Base-by-base conservation (phyloP, 257 asterid genomes). In the Rauvolfia tetraphylla region DNA sequence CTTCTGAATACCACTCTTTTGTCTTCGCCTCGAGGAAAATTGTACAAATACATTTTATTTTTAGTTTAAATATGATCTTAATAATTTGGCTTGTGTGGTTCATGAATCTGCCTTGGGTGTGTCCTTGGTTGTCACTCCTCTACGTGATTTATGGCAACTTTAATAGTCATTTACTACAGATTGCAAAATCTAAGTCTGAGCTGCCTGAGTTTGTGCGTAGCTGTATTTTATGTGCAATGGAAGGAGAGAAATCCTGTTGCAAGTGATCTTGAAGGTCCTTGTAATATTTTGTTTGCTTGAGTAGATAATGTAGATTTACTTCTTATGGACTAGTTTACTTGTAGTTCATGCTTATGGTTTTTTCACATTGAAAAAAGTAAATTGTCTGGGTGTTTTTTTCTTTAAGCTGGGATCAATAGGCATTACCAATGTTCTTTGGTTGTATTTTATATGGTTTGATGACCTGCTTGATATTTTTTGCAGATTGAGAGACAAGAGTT, bases 401-500 rank as follows among this genome's bases (percentile, higher is more conserved):
- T 69, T 29, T 18, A 1, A 7, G 39, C 22, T 69, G 25, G 38
- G 62, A n/a, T 20, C 59, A 39, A 22, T 29, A 42, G 42, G 56
- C 15, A 22, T 22, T 33, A n/a, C 0, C 41, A 22, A 18, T 36
- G 42, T 34, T 25, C 3, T 27, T 41, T 63, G 33, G 44, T 79
- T 33, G 31, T 23, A n/a, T 41, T 23, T 73, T 29, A 29, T n/a
- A 7, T 54, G 82, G 44, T 36, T 48, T 38, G 25, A 71, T 63
- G 13, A 36, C 44, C 31, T 69, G 23, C 15, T 9, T 42, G 51
- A 5, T 33, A 41, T 77, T 44, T 76, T 69, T 63, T 83, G 87
- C 90, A 95, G 99, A 86, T 95, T 42, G 99, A 95, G 83, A 90
- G 91, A 76, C 99, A 91, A 86, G 97, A 95, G 79, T 95, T 93